Evolutionary conservation across 2,329 filamentous ascomycete species (phyloP), one percentile per base, ranked within the genome.

Genomic region (Epichloe typhina): DNA sequence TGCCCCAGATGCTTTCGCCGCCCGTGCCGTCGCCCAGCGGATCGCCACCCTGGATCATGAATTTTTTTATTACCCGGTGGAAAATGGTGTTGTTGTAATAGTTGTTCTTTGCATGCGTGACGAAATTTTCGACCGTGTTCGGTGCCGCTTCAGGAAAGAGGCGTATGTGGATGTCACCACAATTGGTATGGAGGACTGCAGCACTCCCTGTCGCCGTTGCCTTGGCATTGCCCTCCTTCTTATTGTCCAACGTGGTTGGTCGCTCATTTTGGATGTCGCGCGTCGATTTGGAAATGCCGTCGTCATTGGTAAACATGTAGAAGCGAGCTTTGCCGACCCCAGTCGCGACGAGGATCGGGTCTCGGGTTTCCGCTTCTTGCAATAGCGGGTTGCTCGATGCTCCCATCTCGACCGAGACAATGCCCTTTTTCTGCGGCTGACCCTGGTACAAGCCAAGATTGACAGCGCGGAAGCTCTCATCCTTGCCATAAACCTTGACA

Each of bases 1-100:
- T 90, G 49, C 87, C 88, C 93, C 93, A 98, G 56, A 95, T 83
- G 62, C 86, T 94, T 54, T 83, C 75, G 1, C 94, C 94, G 17
- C 93, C 93, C 45, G 88, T 80, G 1, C 94, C 93, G 1, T 90
- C 95, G 2, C 91, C 91, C 0, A 89, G 85, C 0, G 94, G 93
- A 62, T 98, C 94, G 43, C 93, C 93, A 47, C 91, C 89, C 66
- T 98, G 93, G 41, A 98, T 95, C 94, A 98, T 98, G 71, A 98
- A 98, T 63, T 96, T 96, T 54, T 86, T 82, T 59, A 98, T 98
- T 6, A 98, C 86, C 36, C 93, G 84, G 68, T 98, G 93, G 75
- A 98, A 98, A 59, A 96, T 91, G 36, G 91, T 90, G 68, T 88
- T 88, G 72, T 98, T 97, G 73, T 98, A 98, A 67, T 98, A 98